Conservation (phyloP, 2,329 filamentous ascomycete genomes). For the Scedosporium boydii region DNA sequence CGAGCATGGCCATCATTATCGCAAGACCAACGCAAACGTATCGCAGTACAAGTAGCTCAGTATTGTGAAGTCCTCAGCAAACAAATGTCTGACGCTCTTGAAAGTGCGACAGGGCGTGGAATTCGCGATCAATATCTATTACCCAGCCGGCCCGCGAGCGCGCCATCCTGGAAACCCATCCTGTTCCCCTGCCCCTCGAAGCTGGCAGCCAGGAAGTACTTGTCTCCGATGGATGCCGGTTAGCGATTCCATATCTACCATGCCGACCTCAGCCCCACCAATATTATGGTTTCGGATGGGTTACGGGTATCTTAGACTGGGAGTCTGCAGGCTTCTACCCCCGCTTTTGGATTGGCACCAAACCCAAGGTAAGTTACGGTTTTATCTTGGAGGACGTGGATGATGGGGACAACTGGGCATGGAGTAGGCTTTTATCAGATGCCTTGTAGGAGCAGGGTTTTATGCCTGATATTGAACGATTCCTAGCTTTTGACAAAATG, state of each 20-base stretch:
- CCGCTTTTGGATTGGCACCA: neutral
- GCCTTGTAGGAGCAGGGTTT: too few species aligned
- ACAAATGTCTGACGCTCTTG: neutral
- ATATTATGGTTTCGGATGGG: neutral
- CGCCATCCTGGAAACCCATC: neutral
- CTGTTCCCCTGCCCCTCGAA: neutral
- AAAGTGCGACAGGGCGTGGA: neutral
- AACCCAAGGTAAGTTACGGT: neutral
- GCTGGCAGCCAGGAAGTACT: neutral
- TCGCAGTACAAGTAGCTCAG: neutral
- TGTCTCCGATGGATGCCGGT: neutral
- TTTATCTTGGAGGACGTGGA: neutral
- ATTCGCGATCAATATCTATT: neutral
- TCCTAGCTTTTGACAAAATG: too few species aligned
- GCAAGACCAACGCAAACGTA: neutral
- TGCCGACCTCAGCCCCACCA: neutral
- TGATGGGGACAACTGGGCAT: neutral
- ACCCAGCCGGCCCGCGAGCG: neutral
- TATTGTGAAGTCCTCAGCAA: neutral
- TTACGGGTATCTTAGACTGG: neutral
- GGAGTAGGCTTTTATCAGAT: neutral
- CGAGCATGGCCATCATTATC: neutral
- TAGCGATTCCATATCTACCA: neutral
- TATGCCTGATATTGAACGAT: too few species aligned
- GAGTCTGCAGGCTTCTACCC: neutral